Evolutionary conservation across 805 yeast species (phyloP).

Genomic region (Yarrowia bubula): DNA sequence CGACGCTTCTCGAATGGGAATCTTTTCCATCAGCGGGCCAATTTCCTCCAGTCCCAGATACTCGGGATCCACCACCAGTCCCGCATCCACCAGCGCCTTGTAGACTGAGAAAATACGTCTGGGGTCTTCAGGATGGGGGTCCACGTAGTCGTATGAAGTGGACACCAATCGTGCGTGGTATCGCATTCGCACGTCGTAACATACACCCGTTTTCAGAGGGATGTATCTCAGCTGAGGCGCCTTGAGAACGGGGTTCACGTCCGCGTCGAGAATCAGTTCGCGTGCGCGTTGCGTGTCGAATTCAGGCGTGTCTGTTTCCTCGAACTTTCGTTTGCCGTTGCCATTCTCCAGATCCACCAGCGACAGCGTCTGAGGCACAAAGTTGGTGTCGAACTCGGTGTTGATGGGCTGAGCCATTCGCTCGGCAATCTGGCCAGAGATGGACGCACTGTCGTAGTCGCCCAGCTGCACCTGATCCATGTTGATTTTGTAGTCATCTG

Average conservation of each 20-base stretch:
- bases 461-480: conserved; percentile 23
- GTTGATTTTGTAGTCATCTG: conserved; percentile 25
- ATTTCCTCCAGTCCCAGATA: conserved; percentile 69
- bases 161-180: conserved; percentile 94
- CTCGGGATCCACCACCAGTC: conserved; percentile 76
- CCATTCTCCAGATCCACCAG: conserved; percentile 8
- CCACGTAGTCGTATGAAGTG: conserved; percentile 87
- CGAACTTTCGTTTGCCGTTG: conserved; percentile 33
- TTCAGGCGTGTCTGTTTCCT: neutral
- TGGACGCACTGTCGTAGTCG: conserved; percentile 23
- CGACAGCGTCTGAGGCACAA: conserved; percentile 21
- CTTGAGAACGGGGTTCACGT: conserved; percentile 11
- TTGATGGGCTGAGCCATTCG: conserved; percentile 22
- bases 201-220: conserved; percentile 85
- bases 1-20: conserved; percentile 87
- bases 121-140: conserved; percentile 99
- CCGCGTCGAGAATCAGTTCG: conserved; percentile 2
- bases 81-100: conserved; percentile 91
- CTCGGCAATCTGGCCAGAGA: conserved; percentile 17
- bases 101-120: conserved; percentile 91
- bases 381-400: conserved; percentile 19
- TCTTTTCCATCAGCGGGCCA: conserved; percentile 82
- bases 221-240: conserved; percentile 65
- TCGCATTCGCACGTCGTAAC: conserved; percentile 96
- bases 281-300: conserved; percentile 20